A percentile compares a stretch with the other conserved stretches of the same genome.
Conservation (phyloP, 1,284 basidiomycete genomes). For the Pseudozyma flocculosa region DNA sequence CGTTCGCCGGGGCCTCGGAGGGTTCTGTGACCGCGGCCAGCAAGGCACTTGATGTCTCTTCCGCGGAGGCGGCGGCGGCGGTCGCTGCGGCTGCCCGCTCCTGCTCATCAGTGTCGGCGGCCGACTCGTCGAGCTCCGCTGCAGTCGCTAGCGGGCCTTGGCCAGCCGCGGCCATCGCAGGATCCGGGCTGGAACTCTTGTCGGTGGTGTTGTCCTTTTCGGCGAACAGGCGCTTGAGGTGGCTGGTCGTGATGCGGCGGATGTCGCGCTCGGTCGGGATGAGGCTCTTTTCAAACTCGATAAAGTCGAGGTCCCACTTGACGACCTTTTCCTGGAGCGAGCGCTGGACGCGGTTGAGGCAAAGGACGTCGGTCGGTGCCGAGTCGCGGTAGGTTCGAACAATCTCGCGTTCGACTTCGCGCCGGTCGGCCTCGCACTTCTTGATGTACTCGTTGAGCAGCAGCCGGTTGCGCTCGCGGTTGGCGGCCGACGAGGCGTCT, state of each 20-base stretch:
- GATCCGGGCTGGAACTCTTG: too few relatives aligned
- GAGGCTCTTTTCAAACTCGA: constrained; percentile 59
- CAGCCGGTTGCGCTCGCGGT: constrained; percentile 31
- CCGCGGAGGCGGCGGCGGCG: too few relatives aligned
- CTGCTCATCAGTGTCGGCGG: too few relatives aligned
- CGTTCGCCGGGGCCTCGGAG: too few relatives aligned
- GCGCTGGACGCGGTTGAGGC: constrained; percentile 81
- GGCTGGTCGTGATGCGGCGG: constrained; percentile 56
- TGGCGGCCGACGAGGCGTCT: constrained; percentile 30
- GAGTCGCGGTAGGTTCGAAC: constrained; percentile 64
- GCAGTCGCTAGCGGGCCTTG: constrained; percentile 36
- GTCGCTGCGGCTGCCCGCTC: too few relatives aligned
- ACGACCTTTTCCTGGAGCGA: constrained; percentile 90
- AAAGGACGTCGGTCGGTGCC: constrained; percentile 73
- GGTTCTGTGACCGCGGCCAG: too few relatives aligned
- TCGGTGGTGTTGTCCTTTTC: too few relatives aligned
- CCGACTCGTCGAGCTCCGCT: constrained; percentile 52
- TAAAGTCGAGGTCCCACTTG: constrained; percentile 89
- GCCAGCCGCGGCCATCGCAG: too few relatives aligned
- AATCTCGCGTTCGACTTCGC: constrained; percentile 74
- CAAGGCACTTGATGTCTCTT: too few relatives aligned
- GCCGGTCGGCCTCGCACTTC: constrained; percentile 43
- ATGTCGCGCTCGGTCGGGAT: constrained; percentile 61
- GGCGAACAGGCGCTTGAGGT: constrained; percentile 63
- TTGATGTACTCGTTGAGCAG: constrained; percentile 32